Conservation (phyloP, 2,329 filamentous ascomycete species). For the Penicillium sp. region DNA sequence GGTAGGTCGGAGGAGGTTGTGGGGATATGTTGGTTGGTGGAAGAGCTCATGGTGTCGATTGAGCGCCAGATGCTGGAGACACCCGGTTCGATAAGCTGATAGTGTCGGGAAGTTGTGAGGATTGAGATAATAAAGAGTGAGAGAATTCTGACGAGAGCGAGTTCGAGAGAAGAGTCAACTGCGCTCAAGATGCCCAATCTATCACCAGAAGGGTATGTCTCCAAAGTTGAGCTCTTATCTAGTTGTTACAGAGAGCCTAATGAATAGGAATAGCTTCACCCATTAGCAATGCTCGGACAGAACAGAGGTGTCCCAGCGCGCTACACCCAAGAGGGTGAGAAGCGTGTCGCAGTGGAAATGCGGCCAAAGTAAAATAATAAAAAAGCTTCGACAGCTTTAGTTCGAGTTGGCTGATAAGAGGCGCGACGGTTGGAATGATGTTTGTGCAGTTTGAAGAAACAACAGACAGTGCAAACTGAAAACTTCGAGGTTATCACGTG, state of each 20-base stretch:
- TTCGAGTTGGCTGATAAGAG: constrained; percentile 24
- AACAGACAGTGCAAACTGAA: constrained; percentile 41
- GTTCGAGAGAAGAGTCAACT: too few relatives aligned
- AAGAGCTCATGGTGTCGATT: constrained; percentile 29
- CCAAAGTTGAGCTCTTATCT: constrained; percentile 1
- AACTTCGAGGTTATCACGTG: constrained; percentile 22
- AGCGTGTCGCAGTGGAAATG: constrained; percentile 8
- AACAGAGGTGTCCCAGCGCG: background rate
- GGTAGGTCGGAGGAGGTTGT: constrained; percentile 30
- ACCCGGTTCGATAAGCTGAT: constrained; percentile 3
- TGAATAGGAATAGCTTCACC: background rate
- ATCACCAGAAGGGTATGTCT: background rate
- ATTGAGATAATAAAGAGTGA: background rate
- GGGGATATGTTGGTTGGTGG: constrained; percentile 30
- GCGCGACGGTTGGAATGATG: constrained; percentile 29
- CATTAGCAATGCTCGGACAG: background rate
- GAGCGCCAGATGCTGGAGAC: background rate
- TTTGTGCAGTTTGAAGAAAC: constrained; percentile 42
- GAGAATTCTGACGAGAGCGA: background rate
- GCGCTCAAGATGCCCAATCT: background rate
- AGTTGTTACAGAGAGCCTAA: background rate
- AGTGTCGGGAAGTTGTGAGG: background rate
- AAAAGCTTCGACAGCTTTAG: constrained; percentile 11
- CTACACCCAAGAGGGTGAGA: constrained; percentile 16
- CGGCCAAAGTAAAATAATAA: background rate